Evolutionary conservation across 768 basidiomycete genomes (phyloP).

Genomic region (Nevesoporus exiguus): DNA sequence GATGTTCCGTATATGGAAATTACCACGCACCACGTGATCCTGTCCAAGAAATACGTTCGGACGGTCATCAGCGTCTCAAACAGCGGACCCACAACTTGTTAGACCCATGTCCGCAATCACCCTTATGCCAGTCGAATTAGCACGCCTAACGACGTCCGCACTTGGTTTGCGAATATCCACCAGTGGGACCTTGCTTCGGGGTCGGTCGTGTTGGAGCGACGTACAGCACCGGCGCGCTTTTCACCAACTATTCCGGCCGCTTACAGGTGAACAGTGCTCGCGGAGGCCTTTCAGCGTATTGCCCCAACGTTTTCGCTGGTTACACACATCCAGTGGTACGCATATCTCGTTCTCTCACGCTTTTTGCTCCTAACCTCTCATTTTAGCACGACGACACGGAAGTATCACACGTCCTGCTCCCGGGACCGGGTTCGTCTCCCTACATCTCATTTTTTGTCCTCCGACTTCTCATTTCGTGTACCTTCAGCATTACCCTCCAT

Average conservation of each 20-base stretch:
- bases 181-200: not conserved
- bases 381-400: slow-evolving; percentile 41
- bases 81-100: not conserved
- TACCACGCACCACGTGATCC: not conserved
- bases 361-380: not conserved
- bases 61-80: not conserved
- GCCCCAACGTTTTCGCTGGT: not conserved
- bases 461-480: not conserved
- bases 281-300: not conserved
- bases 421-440: slow-evolving; percentile 58
- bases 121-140: slow-evolving; percentile 11
- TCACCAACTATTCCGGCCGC: slow-evolving; percentile 6
- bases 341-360: not conserved
- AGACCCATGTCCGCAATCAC: not conserved
- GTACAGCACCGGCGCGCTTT: slow-evolving; percentile 5
- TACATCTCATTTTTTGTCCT: not conserved
- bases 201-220: not conserved
- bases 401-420: slow-evolving; percentile 55
- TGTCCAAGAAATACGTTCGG: not conserved
- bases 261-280: not conserved
- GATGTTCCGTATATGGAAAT: not conserved
- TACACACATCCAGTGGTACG: slow-evolving; percentile 22
- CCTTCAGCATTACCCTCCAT: slow-evolving; percentile 73
- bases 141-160: slow-evolving; percentile 10
- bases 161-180: slow-evolving; percentile 7